phyloP scores from a whole-genome alignment of 129 eudicot species.

The Helianthus tuberosus region DNA sequence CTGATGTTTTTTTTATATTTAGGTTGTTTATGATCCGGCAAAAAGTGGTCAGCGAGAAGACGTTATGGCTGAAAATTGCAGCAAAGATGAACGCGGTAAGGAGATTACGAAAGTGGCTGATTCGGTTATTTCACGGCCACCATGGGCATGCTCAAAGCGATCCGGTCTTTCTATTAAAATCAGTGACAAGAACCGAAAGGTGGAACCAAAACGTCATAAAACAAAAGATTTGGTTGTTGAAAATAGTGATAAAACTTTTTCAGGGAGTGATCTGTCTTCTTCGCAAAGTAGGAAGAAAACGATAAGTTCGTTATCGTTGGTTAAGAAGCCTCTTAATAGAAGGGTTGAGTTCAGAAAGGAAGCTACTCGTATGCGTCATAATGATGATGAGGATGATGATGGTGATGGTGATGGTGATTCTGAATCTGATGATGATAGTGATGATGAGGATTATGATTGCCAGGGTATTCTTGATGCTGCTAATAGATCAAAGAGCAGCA shows the following conservation, averaged over 20 bases:
- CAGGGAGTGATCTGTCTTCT: constrained; percentile 2
- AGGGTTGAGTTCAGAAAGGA: constrained; percentile 9
- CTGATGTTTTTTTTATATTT: neutral
- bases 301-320: constrained; percentile 4
- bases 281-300: constrained; percentile 28
- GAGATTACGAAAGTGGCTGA: constrained; percentile 19
- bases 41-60: constrained; percentile 24
- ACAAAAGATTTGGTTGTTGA: constrained; percentile 32
- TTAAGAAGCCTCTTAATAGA: constrained; percentile 4
- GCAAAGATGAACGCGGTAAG: constrained; percentile 14
- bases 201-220: constrained; percentile 13
- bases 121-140: constrained; percentile 37
- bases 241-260: constrained; percentile 25
- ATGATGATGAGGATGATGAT: constrained; percentile 1
- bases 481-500: constrained; percentile 33
- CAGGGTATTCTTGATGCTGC: constrained; percentile 10
- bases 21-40: constrained; percentile 39
- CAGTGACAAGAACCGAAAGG: constrained; percentile 15
- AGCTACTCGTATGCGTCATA: constrained; percentile 10
- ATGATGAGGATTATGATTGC: neutral
- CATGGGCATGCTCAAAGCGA: constrained; percentile 68
- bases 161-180: constrained; percentile 42
- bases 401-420: neutral
- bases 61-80: constrained; percentile 26
- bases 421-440: neutral